These are phyloP conservation scores for Eragrostis curvula DNA, from an alignment of 176 grass and related monocot genomes.

Conservation along the genomic window DNA sequence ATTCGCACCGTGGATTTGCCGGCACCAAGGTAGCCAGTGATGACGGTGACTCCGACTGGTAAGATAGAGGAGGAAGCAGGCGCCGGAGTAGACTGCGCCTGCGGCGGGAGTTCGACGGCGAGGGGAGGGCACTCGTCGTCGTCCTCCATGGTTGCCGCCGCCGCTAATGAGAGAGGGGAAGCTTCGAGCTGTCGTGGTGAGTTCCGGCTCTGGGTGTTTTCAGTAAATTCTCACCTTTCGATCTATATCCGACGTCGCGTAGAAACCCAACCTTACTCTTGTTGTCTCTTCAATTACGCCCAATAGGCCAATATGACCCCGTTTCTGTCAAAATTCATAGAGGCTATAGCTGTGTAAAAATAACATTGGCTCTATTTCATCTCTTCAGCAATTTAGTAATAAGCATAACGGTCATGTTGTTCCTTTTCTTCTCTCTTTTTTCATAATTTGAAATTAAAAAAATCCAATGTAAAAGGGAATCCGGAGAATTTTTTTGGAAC, in stretches of 20 bases:
- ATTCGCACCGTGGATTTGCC: constrained; percentile 88
- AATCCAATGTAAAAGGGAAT: no score
- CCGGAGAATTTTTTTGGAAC: no score
- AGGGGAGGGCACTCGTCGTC: constrained; percentile 72
- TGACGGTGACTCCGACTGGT: constrained; percentile 89
- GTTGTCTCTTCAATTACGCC: no score
- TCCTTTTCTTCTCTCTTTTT: no score
- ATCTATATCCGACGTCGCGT: not conserved
- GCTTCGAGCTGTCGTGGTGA: not conserved
- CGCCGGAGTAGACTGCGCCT: not conserved
- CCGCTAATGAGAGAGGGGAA: not conserved
- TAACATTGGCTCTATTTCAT: no score
- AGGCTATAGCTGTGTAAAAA: no score
- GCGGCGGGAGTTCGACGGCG: constrained; percentile 54
- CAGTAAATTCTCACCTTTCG: not conserved
- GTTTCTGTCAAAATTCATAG: no score
- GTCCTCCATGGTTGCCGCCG: constrained; percentile 59
- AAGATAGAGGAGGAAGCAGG: not conserved
- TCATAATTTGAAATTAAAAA: no score
- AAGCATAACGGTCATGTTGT: no score
- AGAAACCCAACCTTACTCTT: not conserved
- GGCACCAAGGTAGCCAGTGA: constrained; percentile 94
- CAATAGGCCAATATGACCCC: no score
- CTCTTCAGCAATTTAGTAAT: no score
- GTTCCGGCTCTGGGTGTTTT: not conserved